Base-by-base conservation (phyloP, 2,329 filamentous ascomycete genomes). In the Claviceps sp. region DNA sequence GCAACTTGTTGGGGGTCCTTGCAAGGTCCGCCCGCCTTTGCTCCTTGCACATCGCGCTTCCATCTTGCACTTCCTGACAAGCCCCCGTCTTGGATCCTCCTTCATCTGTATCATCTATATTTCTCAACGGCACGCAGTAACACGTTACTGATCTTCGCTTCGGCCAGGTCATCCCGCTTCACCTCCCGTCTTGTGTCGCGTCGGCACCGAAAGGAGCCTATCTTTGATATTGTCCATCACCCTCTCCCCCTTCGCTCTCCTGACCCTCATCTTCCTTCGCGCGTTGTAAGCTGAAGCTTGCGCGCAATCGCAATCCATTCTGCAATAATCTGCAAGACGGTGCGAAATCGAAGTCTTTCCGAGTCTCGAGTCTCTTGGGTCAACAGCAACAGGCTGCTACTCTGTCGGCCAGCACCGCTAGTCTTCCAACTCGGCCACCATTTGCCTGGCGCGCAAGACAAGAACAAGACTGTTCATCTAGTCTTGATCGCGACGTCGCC, bases 1-100 rank as follows among this genome's bases (percentile, higher is more conserved):
- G 48, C 50, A 48, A 48, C 53, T 47, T 51, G 47, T 51, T 48
- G 42, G 42, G 43, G 34, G 44, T 20, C 49, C 48, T 44, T 26
- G 48, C 41, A 46, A 16, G 34, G 18, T n/a, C 24, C 47, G 34
- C 22, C 16, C 34, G 20, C 16, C 36, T 2, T 22, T 3, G 30
- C 44, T 30, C 48, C 47, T 30, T 34, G 47, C 38, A 49, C 48
- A 26, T 34, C 22, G 48, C 48, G 18, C 30, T 34, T 34, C 30
- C 30, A 34, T 34, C 30, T 30, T 30, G 30, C 30, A 30, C 30
- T 30, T 30, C 30, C 30, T 30, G 30, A 30, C 30, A 34, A 34
- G 9, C 9, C 30, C 30, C 9, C 30, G 9, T 34, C 30, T 11
- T 34, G 30, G 30, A 34, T 34, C 30, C 30, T 34, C 3, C 30